Base-by-base conservation (phyloP, 768 basidiomycete genomes). In the Pulveroboletus sp. region DNA sequence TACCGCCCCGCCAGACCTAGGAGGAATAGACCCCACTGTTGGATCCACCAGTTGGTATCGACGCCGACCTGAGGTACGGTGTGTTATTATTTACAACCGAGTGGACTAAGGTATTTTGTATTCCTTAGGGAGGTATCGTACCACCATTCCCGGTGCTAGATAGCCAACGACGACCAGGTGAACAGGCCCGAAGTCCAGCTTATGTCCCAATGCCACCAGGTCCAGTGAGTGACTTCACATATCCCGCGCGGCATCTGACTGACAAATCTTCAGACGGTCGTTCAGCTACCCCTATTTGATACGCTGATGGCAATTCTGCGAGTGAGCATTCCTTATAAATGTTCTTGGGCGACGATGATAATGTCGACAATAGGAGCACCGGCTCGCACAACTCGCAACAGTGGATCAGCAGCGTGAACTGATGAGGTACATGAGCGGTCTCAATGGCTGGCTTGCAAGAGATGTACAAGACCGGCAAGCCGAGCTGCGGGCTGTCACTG, bases 401-500 rank as follows among this genome's bases (percentile, higher is more conserved):
- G 77, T 89, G 12, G 83, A 86, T 41, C 87, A 91, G 59, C 87
- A 88, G 56, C 77, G 86, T 35, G 86, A 87, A 62, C 70, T 89
- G 44, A 88, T 88, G 79, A 72, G 85, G 46, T 91, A 93, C 57
- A 83, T 93, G 79, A 62, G 78, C 42, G 78, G 75, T 2, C 70
- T 92, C 30, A 93, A 92, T 55, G 77, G 80, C 31, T 93, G 90
- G 90, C 70, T 93, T 14, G 82, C 77, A 49, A 77, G 82, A 31
- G 90, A 93, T 63, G 87, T 89, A 0, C 75, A 77, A 40, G 87
- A 90, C 66, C 82, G 90, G 21, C 89, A 89, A 54, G 73, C 78
- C 4, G 89, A 91, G 61, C 68, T 92, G 35, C 76, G 76, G 15
- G 80, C 78, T 8, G 79, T 93, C 8, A 72, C 79, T 38, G 81